Evolutionary conservation across 208 protist genomes (phyloP).

Genomic region (Leishmania tropica): DNA sequence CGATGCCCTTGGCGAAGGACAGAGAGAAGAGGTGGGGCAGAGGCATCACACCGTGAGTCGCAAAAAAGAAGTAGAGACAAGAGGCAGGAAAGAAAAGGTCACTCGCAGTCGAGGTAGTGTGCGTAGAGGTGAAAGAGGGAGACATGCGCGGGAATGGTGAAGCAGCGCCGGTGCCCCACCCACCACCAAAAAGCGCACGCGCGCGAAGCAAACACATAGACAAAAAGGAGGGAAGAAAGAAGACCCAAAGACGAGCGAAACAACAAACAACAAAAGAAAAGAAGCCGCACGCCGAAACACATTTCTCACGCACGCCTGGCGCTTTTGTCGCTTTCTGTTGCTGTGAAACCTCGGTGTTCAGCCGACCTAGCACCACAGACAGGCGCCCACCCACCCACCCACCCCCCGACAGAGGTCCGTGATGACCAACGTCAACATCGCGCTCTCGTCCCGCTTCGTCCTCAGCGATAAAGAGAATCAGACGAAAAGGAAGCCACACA

Average conservation of each 20-base stretch:
- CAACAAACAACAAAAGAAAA: not conserved
- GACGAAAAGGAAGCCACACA: not conserved
- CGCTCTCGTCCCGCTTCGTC: not conserved
- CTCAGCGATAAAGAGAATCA: not conserved
- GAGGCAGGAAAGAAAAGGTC: not conserved
- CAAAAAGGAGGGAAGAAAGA: not conserved
- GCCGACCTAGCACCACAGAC: not conserved
- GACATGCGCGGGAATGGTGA: not conserved
- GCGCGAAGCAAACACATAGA: no score
- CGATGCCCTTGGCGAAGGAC: not conserved
- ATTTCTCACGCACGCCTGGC: constrained; percentile 8
- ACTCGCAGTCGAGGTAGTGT: not conserved
- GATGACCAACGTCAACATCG: not conserved
- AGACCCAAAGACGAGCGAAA: not conserved
- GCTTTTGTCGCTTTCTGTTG: not conserved
- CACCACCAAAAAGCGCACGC: not conserved
- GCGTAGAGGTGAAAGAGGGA: not conserved
- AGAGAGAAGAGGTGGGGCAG: not conserved
- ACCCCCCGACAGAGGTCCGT: no score
- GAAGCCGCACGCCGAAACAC: constrained; percentile 12
- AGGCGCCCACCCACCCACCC: no score
- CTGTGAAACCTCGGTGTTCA: not conserved
- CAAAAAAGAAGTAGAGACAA: not conserved
- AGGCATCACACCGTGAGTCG: not conserved
- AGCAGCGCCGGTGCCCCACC: not conserved